Conservation (phyloP, 2,329 filamentous ascomycete genomes). For the Septoria linicola region DNA sequence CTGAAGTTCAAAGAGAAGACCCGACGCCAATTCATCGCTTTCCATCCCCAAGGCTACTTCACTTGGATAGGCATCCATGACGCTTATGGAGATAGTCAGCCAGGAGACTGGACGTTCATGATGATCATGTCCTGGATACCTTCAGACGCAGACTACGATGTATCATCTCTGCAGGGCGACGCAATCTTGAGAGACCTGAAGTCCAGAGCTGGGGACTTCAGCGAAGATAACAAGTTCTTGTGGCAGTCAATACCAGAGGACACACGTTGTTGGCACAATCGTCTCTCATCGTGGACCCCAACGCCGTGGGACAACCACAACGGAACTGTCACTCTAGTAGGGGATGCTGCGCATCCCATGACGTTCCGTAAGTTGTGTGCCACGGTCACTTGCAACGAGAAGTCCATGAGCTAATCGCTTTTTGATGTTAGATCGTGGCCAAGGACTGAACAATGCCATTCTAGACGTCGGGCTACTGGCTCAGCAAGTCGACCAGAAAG, state of each 20-base stretch:
- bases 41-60: conserved; percentile 24
- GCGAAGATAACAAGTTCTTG: conserved; percentile 14
- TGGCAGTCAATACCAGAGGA: conserved; percentile 22
- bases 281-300: conserved; percentile 29
- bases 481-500: conserved; percentile 17
- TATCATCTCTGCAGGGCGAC: conserved; percentile 1
- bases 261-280: conserved; percentile 25
- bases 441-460: conserved; percentile 48
- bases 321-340: conserved; percentile 37
- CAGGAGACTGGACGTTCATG: conserved; percentile 25
- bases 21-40: conserved; percentile 19
- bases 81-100: conserved; percentile 12
- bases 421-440: conserved; percentile 45
- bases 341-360: conserved; percentile 48
- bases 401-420: too few species aligned
- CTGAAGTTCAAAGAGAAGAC: conserved; percentile 18
- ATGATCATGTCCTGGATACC: conserved; percentile 26
- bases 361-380: conserved; percentile 25
- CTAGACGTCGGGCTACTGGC: conserved; percentile 38
- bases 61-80: conserved; percentile 27
- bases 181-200: conserved; percentile 20
- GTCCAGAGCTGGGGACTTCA: conserved; percentile 17
- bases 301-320: conserved; percentile 30
- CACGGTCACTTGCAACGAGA: too few species aligned
- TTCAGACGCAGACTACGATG: conserved; percentile 6